A percentile compares a stretch with the other conserved stretches of the same genome.
These are phyloP conservation scores for Amniculicola lignicola DNA, from an alignment of 495 filamentous ascomycete genomes.

Conservation along the genomic window DNA sequence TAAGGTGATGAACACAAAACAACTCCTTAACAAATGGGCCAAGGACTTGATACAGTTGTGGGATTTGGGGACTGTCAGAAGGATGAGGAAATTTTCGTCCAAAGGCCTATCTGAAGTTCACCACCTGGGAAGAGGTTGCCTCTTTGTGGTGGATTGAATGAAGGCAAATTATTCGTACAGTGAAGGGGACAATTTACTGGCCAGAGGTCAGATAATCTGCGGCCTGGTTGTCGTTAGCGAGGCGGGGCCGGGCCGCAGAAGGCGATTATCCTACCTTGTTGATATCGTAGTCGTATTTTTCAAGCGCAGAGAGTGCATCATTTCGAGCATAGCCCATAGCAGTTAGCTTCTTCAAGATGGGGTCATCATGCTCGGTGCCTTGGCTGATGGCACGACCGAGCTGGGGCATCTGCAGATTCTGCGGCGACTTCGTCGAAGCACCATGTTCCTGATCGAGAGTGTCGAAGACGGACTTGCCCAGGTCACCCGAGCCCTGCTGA, in stretches of 20 bases:
- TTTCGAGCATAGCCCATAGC: constrained; percentile 84
- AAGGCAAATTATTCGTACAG: constrained; percentile 21
- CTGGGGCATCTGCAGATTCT: constrained; percentile 41
- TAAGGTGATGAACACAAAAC: no score
- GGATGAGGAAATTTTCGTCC: no score
- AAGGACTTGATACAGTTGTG: no score
- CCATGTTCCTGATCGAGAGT: constrained; percentile 21
- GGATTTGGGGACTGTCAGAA: no score
- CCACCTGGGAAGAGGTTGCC: no score
- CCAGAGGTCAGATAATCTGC: constrained; percentile 39
- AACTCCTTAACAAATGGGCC: no score
- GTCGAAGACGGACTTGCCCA: constrained; percentile 24
- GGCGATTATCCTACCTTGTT: constrained; percentile 71
- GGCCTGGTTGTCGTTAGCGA: constrained; percentile 28
- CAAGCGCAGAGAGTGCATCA: constrained; percentile 77
- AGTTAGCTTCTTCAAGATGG: constrained; percentile 84
- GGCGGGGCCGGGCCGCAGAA: no score
- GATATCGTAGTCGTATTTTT: constrained; percentile 93
- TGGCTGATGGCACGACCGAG: constrained; percentile 67
- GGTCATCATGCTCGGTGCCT: constrained; percentile 80
- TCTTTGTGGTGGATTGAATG: background rate
- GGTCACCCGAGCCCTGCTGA: constrained; percentile 12
- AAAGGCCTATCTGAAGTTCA: no score
- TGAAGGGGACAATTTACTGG: constrained; percentile 11
- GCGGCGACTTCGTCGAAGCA: constrained; percentile 22